A percentile compares a stretch with the other conserved stretches of the same genome.
phyloP scores from a whole-genome alignment of 2,329 filamentous ascomycete species.

The Phoma herbarum region DNA sequence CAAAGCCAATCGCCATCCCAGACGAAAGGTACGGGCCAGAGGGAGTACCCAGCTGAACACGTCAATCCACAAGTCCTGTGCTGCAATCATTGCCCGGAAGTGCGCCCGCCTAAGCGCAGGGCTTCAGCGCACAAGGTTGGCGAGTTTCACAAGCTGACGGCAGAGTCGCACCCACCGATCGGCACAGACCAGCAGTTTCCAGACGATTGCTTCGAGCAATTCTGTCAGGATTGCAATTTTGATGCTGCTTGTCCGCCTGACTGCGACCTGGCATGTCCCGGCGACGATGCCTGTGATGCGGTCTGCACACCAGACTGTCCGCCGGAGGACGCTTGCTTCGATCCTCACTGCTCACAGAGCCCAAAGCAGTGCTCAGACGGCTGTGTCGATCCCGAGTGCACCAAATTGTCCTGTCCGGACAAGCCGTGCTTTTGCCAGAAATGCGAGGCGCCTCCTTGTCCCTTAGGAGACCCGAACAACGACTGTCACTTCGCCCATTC shows the following conservation, averaged over 20 bases:
- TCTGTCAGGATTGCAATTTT: constrained; percentile 48
- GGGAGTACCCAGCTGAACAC: constrained; percentile 38
- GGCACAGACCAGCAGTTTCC: constrained; percentile 44
- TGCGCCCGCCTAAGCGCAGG: constrained; percentile 46
- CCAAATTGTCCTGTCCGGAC: constrained; percentile 42
- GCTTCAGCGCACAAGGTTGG: constrained; percentile 43
- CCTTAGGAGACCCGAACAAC: constrained; percentile 40
- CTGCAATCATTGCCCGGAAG: constrained; percentile 42
- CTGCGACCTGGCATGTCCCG: constrained; percentile 38
- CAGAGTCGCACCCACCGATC: constrained; percentile 25
- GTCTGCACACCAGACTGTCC: constrained; percentile 43
- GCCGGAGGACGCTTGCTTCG: constrained; percentile 46
- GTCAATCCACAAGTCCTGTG: constrained; percentile 38
- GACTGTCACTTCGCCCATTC: constrained; percentile 47
- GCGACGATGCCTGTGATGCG: constrained; percentile 42
- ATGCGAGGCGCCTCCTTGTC: constrained; percentile 45
- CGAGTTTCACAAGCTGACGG: constrained; percentile 39
- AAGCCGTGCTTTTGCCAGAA: constrained; percentile 48
- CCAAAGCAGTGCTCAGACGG: constrained; percentile 41
- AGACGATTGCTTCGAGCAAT: constrained; percentile 47
- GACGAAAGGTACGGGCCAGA: constrained; percentile 22
- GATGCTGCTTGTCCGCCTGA: constrained; percentile 40
- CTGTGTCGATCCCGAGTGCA: constrained; percentile 49
- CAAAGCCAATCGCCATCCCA: constrained; percentile 24
- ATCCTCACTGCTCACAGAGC: constrained; percentile 46